Evolutionary conservation across 2,329 filamentous ascomycete genomes (phyloP), one percentile per base, ranked within the genome.

Genomic region (Annulohypoxylon truncatum): DNA sequence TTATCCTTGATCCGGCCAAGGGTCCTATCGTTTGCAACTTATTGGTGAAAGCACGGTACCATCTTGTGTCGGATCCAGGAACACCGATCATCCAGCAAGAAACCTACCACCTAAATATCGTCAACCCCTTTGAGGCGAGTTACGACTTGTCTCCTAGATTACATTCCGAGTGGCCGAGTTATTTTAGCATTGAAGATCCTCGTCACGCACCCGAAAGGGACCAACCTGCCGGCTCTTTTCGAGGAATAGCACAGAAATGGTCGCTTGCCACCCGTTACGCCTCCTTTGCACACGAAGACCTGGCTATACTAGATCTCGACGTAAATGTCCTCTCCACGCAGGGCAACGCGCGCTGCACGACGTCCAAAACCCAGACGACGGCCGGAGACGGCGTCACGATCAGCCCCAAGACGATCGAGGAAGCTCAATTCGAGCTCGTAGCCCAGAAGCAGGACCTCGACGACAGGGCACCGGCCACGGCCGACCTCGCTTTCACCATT

Each of bases 111-210:
- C 78, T 98, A 4, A 86, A 89, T 35, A 86, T 97, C 59, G 88
- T 93, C 57, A 90, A 89, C 52, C 93, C 95, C 0, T 98, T 99
- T 73, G 94, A 97, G 79, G 92, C 94, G 13, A 96, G 92, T 74
- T 97, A 97, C 77, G 93, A 96, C 67, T 88, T 98, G 67, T 85
- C 90, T 10, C 94, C 96, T 9, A 87, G 91, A 8, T 83, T 97
- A 2, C 91, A 97, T 77, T 79, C 85, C 0, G 90, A 91, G 51
- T 99, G 96, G 95, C 94, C 96, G 0, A 94, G 90, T 76, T 89
- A 96, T 72, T 99, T 98, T 78, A 85, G 89, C 55, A 82, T 86
- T 15, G 85, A 89, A 20, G 81, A 80, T 12, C 73, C 87, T 2
- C 77, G 78, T 20, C 77, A 79, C 6, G 66, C 70, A 1, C 68